Conservation (phyloP, 257 asterid species). For the Leptodermis oblonga region DNA sequence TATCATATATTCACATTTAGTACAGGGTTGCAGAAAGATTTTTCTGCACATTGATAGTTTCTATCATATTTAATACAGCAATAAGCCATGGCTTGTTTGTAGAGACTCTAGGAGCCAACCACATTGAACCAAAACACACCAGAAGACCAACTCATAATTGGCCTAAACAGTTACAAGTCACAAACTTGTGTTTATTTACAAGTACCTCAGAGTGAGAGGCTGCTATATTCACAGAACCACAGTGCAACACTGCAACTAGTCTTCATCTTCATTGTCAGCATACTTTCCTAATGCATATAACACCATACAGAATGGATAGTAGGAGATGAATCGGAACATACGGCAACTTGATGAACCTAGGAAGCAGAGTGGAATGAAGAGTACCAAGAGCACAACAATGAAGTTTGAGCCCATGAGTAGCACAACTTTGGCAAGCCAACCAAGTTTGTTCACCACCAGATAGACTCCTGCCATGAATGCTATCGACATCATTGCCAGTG, state of each 20-base stretch:
- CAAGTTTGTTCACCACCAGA: slow-evolving; percentile 43
- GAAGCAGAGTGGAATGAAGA: slow-evolving; percentile 20
- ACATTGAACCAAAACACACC: neutral
- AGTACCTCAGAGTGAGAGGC: neutral
- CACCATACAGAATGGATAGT: slow-evolving; percentile 39
- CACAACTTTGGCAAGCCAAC: slow-evolving; percentile 42
- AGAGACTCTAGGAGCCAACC: neutral
- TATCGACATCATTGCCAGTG: slow-evolving; percentile 42
- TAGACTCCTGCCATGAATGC: slow-evolving; percentile 45
- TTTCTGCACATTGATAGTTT: neutral
- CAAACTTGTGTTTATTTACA: neutral
- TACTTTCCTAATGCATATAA: slow-evolving; percentile 34
- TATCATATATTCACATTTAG: neutral
- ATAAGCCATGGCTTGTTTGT: neutral
- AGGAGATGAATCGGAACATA: slow-evolving; percentile 26
- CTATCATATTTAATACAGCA: too few species aligned
- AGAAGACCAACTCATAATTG: slow-evolving; percentile 11
- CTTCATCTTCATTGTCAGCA: slow-evolving; percentile 17
- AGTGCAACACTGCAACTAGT: neutral
- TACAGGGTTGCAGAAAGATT: neutral
- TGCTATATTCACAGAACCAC: neutral
- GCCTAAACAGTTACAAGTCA: neutral
- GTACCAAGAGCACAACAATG: slow-evolving; percentile 7
- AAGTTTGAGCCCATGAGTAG: slow-evolving; percentile 33
- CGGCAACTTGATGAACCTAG: slow-evolving; percentile 13